Percentiles rank a stretch among this genome's conserved stretches.
Conservation (phyloP, 129 eudicot genomes). For the Helichrysum umbraculigerum region DNA sequence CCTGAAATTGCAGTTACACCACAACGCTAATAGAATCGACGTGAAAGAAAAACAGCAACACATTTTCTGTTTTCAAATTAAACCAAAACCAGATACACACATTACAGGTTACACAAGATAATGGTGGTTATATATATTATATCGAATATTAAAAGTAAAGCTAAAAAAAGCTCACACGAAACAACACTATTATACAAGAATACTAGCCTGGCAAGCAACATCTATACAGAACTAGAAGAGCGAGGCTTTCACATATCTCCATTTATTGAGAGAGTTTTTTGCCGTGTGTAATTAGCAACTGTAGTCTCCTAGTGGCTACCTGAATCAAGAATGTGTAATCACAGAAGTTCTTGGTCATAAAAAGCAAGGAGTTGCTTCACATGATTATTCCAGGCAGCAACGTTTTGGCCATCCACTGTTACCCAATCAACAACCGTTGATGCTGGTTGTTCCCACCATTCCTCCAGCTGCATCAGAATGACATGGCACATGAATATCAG, state of each 20-base stretch:
- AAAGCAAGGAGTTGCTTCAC: constrained; percentile 94
- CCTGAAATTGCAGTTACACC: neutral
- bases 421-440: constrained; percentile 99
- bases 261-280: neutral
- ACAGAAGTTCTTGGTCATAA: constrained; percentile 73
- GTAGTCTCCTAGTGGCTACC: neutral
- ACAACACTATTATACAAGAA: constrained; percentile 21
- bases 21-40: neutral
- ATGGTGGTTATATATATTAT: neutral
- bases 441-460: constrained; percentile 99
- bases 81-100: constrained; percentile 16
- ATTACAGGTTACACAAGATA: constrained; percentile 22
- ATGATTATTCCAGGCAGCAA: constrained; percentile 87
- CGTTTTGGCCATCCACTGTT: constrained; percentile 89
- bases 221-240: constrained; percentile 22
- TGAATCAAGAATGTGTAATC: constrained; percentile 11
- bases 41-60: constrained; percentile 43
- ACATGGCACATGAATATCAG: neutral
- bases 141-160: neutral
- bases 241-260: constrained; percentile 1
- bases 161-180: constrained; percentile 4
- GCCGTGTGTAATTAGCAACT: neutral
- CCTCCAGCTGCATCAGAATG: constrained; percentile 72
- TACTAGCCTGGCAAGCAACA: constrained; percentile 17
- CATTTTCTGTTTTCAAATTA: neutral